Evolutionary conservation across 2,329 filamentous ascomycete species (phyloP).

Genomic region (Ploettnerulaceae sp.): DNA sequence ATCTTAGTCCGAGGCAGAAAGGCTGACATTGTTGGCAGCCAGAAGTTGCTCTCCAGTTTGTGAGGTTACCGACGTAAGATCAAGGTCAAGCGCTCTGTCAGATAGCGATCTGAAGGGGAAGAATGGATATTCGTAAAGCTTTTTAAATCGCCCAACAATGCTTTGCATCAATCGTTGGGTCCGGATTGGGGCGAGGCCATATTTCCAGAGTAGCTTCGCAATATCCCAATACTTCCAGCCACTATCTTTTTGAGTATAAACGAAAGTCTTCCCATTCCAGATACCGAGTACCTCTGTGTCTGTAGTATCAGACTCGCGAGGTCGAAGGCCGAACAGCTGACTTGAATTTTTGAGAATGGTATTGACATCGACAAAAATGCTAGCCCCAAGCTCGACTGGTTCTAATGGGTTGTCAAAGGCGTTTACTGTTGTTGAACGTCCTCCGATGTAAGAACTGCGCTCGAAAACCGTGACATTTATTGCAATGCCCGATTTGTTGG

Average conservation of each 20-base stretch:
- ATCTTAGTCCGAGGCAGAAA: background rate
- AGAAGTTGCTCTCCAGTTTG: constrained; percentile 72
- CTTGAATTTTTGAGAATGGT: constrained; percentile 73
- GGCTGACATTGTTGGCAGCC: constrained; percentile 51
- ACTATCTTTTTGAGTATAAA: constrained; percentile 58
- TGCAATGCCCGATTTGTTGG: constrained; percentile 50
- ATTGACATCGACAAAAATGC: constrained; percentile 85
- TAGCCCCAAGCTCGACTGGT: constrained; percentile 82
- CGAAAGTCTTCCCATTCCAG: constrained; percentile 76
- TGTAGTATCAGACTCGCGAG: constrained; percentile 42
- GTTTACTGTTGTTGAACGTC: constrained; percentile 79
- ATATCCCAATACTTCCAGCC: constrained; percentile 73
- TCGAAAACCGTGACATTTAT: constrained; percentile 88
- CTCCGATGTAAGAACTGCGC: constrained; percentile 70
- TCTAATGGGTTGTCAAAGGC: constrained; percentile 62
- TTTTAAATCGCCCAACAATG: constrained; percentile 68
- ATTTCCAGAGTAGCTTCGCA: constrained; percentile 76
- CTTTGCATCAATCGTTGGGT: constrained; percentile 67
- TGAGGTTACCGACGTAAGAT: constrained; percentile 59
- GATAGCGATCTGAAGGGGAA: constrained; percentile 83
- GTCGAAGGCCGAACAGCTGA: constrained; percentile 62
- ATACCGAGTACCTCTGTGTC: constrained; percentile 57
- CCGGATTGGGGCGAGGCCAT: constrained; percentile 72
- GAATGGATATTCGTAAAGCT: constrained; percentile 72
- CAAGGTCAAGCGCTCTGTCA: constrained; percentile 61